Conservation (phyloP, 495 filamentous ascomycete species). For the Pyrenopolyporus hunteri region DNA sequence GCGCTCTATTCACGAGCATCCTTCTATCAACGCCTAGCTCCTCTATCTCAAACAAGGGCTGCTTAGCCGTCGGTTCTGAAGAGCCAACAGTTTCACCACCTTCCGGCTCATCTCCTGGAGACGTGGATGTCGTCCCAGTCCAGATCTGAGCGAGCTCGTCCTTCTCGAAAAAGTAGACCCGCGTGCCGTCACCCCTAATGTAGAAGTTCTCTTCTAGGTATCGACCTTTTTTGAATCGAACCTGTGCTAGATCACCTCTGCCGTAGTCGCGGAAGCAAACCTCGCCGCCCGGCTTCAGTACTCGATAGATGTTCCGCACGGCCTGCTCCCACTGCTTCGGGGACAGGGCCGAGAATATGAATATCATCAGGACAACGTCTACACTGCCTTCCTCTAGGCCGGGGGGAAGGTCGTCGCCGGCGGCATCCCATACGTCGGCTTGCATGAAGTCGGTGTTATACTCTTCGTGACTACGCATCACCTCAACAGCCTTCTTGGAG, state of each 20-base stretch:
- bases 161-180: slow-evolving; percentile 95
- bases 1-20: slow-evolving; percentile 88
- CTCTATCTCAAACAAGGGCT: slow-evolving; percentile 66
- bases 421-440: slow-evolving; percentile 92
- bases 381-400: slow-evolving; percentile 76
- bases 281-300: slow-evolving; percentile 86
- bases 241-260: slow-evolving; percentile 92
- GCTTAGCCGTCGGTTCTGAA: slow-evolving; percentile 20
- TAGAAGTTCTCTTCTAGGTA: slow-evolving; percentile 97
- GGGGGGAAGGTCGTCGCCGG: slow-evolving; percentile 71
- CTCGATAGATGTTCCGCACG: slow-evolving; percentile 76
- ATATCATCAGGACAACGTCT: slow-evolving; percentile 91
- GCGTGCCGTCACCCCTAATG: slow-evolving; percentile 90
- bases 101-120: slow-evolving; percentile 24
- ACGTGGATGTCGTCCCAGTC: slow-evolving; percentile 49
- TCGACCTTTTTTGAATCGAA: slow-evolving; percentile 91
- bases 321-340: slow-evolving; percentile 85
- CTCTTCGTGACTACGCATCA: slow-evolving; percentile 75
- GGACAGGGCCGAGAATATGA: slow-evolving; percentile 92
- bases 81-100: slow-evolving; percentile 26
- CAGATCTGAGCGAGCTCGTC: slow-evolving; percentile 83
- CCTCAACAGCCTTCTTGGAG: slow-evolving; percentile 84
- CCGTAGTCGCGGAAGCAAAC: slow-evolving; percentile 96
- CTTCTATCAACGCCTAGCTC: slow-evolving; percentile 83
- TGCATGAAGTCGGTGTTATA: slow-evolving; percentile 69